These are phyloP conservation scores for Homolaphlyctis polyrhiza DNA, from an alignment of 371 early-diverging fungal genomes.

Conservation along the genomic window DNA sequence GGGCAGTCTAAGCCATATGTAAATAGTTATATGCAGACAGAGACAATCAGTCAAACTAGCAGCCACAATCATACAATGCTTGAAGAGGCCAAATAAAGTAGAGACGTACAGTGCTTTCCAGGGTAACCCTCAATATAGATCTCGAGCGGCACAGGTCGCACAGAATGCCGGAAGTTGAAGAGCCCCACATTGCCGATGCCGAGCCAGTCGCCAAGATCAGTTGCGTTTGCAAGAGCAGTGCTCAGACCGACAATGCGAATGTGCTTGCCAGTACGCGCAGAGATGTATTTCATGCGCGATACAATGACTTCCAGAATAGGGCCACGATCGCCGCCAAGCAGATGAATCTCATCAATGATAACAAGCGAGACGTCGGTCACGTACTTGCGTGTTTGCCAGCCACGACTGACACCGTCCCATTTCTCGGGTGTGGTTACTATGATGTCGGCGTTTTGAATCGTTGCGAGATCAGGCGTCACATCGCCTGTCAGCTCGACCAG, in stretches of 20 bases:
- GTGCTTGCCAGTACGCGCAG: slow-evolving; percentile 57
- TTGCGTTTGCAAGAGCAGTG: slow-evolving; percentile 97
- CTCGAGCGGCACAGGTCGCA: slow-evolving; percentile 93
- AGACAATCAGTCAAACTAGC: not conserved
- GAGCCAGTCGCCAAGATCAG: slow-evolving; percentile 95
- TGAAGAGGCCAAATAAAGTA: no score
- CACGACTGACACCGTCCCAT: slow-evolving; percentile 96
- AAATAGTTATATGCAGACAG: not conserved
- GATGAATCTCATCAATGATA: slow-evolving; percentile 98
- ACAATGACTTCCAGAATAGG: slow-evolving; percentile 97
- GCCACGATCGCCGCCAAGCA: slow-evolving; percentile 95
- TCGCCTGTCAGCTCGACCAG: slow-evolving; percentile 98
- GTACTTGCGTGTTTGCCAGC: slow-evolving; percentile 82
- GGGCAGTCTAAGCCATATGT: slow-evolving; percentile 45
- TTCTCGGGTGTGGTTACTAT: slow-evolving; percentile 98
- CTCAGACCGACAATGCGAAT: slow-evolving; percentile 96
- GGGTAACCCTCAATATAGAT: slow-evolving; percentile 96
- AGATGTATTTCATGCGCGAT: slow-evolving; percentile 92
- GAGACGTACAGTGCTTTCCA: slow-evolving; percentile 69
- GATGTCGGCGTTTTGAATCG: slow-evolving; percentile 85
- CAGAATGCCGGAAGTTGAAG: slow-evolving; percentile 93
- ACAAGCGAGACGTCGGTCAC: slow-evolving; percentile 80
- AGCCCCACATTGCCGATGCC: slow-evolving; percentile 71
- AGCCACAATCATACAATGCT: no score
- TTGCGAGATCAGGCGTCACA: slow-evolving; percentile 83